A percentile compares a stretch with the other conserved stretches of the same genome.
phyloP scores from a whole-genome alignment of 2,329 filamentous ascomycete species.

The Botrytis fabae region DNA sequence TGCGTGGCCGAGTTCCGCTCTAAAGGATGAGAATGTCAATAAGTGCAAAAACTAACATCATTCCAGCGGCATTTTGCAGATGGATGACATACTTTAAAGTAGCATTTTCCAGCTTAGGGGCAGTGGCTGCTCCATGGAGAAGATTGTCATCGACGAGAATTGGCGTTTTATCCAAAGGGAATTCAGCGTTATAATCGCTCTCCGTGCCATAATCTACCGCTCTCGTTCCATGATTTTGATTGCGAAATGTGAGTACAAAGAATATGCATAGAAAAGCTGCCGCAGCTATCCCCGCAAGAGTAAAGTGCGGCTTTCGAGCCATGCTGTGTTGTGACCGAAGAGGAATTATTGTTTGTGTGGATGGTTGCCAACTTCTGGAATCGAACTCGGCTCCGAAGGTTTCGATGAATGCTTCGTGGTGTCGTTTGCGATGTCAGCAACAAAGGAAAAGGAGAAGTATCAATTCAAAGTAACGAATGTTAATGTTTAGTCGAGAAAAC shows the following conservation, averaged over 20 bases:
- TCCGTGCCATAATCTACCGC: slow-evolving; percentile 28
- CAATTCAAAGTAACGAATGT: not conserved
- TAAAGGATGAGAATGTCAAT: slow-evolving; percentile 28
- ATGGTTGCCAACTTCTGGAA: not conserved
- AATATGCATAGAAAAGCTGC: slow-evolving; percentile 60
- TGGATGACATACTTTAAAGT: slow-evolving; percentile 64
- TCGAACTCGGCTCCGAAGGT: slow-evolving; percentile 14
- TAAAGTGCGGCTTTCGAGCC: slow-evolving; percentile 47
- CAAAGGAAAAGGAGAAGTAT: not conserved
- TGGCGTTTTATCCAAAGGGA: slow-evolving; percentile 27
- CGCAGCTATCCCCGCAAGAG: slow-evolving; percentile 56
- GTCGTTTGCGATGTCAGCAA: not conserved
- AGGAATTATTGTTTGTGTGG: not conserved
- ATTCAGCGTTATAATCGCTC: slow-evolving; percentile 9
- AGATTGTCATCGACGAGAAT: slow-evolving; percentile 48
- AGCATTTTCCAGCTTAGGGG: slow-evolving; percentile 79
- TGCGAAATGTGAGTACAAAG: slow-evolving; percentile 50
- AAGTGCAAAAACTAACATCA: not conserved
- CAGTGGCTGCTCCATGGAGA: slow-evolving; percentile 69
- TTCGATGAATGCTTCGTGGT: not conserved
- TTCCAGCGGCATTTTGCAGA: not conserved
- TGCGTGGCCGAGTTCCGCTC: slow-evolving; percentile 62
- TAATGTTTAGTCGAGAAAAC: not conserved
- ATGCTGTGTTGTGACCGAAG: slow-evolving; percentile 28
- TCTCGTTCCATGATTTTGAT: slow-evolving; percentile 27